Evolutionary conservation across 169 alveolate species (phyloP), one percentile per base, ranked within the genome.

Genomic region (Cystoisospora suis): DNA sequence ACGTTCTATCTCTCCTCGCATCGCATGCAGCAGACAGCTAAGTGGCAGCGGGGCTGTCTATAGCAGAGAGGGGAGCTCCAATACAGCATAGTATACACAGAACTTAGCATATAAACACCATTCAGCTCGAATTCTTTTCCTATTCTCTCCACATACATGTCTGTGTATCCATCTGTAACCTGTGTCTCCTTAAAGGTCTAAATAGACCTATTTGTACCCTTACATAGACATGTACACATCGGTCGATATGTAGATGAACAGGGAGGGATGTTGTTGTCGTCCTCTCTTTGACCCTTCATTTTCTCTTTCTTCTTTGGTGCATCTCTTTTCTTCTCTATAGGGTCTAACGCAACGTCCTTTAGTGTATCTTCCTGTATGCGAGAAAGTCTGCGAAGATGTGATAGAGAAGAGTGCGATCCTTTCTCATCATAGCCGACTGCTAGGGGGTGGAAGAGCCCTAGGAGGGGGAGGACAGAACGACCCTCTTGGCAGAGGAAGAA

Each of bases 321-420:
- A 15, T 12, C 38, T 80, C n/a, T 80, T 36, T 2, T 36, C 49
- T 9, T 88, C 29, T 27, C 59, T 15, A 0, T 79, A 88, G 47
- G 90, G 88, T 20, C 89, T 91, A 27, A 34, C 79, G 9, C 91
- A 81, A 65, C 12, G 94, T 46, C 94, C 94, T 4, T 75, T 91
- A 23, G 91, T 81, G 29, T 91, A 91, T 42, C 81, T 91, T 75
- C 94, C 94, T 36, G 86, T 56, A 12, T 91, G 94, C 56, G 94
- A 91, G 44, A 59, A 72, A 38, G 94, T 88, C 5, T 91, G 94
- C 45, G 89, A 81, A 59, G 92, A 86, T 27, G 85, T 81, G 34
- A 88, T 86, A 0, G 90, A 83, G 44, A 83, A 58, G 9, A 77
- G 92, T 36, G 92, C 92, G 49, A 88, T 88, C 38, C 81, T 88